phyloP scores from a whole-genome alignment of 176 grass and related monocot genomes.

The Zoysia pacifica region DNA sequence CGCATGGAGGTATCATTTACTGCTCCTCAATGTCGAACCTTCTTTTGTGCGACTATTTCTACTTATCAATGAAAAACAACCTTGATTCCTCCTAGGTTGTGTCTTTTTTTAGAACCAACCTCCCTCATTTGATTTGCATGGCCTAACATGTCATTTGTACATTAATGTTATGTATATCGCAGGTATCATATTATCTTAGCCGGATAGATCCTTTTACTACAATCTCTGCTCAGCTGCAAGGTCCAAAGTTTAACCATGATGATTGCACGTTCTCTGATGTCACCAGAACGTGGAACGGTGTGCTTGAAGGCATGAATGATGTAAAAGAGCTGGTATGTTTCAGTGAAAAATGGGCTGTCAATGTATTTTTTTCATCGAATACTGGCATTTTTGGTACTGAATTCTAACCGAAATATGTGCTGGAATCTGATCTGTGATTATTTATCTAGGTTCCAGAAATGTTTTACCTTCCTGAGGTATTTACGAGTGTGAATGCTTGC shows the following conservation, averaged over 20 bases:
- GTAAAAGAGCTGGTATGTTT: slow-evolving; percentile 93
- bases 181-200: slow-evolving; percentile 56
- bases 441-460: slow-evolving; percentile 89
- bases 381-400: slow-evolving; percentile 10
- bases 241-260: slow-evolving; percentile 39
- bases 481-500: slow-evolving; percentile 62
- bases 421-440: slow-evolving; percentile 39
- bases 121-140: slow-evolving; percentile 21
- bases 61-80: background rate
- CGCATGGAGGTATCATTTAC: background rate
- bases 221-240: slow-evolving; percentile 36
- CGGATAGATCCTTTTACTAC: slow-evolving; percentile 60
- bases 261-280: slow-evolving; percentile 43
- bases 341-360: slow-evolving; percentile 29
- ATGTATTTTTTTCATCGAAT: slow-evolving; percentile 22
- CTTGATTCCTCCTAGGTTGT: background rate
- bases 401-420: slow-evolving; percentile 21
- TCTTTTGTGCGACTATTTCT: background rate
- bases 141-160: background rate
- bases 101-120: background rate
- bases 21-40: background rate
- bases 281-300: slow-evolving; percentile 45
- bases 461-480: slow-evolving; percentile 95
- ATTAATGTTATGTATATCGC: slow-evolving; percentile 37
- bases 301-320: slow-evolving; percentile 54